These are phyloP conservation scores for Mycoemilia scoparia DNA, from an alignment of 192 early-diverging fungal genomes.

Conservation along the genomic window DNA sequence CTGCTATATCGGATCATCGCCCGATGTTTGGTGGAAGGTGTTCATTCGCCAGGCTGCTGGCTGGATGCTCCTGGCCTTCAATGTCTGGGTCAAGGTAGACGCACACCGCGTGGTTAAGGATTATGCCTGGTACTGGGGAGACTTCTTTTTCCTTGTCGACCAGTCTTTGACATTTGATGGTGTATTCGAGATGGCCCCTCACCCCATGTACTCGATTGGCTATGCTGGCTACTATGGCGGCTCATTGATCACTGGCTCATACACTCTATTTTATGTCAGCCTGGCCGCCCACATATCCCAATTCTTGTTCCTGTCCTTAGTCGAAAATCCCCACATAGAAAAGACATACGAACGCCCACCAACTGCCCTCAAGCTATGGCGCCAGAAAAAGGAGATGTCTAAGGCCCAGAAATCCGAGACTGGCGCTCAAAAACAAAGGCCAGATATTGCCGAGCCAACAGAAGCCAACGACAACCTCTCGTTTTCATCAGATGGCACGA, in stretches of 20 bases:
- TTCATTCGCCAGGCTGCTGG: constrained; percentile 63
- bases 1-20: constrained; percentile 51
- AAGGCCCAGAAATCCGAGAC: constrained; percentile 28
- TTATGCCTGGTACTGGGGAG: constrained; percentile 99
- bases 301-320: constrained; percentile 71
- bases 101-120: constrained; percentile 91
- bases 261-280: constrained; percentile 77
- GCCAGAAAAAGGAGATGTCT: constrained; percentile 17
- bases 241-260: constrained; percentile 76
- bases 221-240: constrained; percentile 92
- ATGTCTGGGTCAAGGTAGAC: constrained; percentile 91
- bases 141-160: constrained; percentile 92
- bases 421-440: neutral
- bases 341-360: constrained; percentile 41
- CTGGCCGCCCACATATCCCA: constrained; percentile 76
- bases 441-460: neutral
- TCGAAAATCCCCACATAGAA: constrained; percentile 81
- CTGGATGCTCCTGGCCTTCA: constrained; percentile 64
- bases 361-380: constrained; percentile 23
- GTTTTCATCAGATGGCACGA: constrained; percentile 3
- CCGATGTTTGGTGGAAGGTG: constrained; percentile 38
- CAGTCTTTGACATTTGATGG: constrained; percentile 83
- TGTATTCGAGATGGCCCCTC: constrained; percentile 91
- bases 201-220: constrained; percentile 98
- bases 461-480: too few relatives aligned